Conservation (phyloP, 2,329 filamentous ascomycete genomes). For the Cercospora sp. region DNA sequence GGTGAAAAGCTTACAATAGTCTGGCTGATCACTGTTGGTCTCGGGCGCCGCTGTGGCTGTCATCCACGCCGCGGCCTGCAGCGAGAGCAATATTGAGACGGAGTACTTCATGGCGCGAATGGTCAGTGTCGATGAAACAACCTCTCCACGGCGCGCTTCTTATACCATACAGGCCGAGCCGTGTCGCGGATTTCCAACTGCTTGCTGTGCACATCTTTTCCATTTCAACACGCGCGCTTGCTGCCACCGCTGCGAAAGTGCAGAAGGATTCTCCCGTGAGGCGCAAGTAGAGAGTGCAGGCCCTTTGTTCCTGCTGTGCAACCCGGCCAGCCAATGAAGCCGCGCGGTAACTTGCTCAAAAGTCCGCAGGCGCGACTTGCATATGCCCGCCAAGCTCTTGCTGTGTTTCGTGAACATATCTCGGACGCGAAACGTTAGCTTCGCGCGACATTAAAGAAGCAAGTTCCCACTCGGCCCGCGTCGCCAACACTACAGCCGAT, state of each 20-base stretch:
- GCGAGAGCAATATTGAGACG: background rate
- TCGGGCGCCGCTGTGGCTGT: background rate
- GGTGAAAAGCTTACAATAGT: background rate
- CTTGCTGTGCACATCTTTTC: background rate
- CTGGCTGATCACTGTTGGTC: background rate
- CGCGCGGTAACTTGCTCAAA: slow-evolving; percentile 15
- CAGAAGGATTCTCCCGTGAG: too few species aligned
- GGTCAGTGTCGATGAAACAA: background rate
- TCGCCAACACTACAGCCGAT: background rate
- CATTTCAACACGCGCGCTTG: background rate
- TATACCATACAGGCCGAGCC: background rate
- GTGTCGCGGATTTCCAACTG: background rate
- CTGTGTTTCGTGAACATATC: background rate
- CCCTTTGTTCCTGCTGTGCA: background rate
- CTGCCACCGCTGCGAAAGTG: too few species aligned
- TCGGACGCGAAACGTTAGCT: background rate
- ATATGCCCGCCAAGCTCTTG: slow-evolving; percentile 12
- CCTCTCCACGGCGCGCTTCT: background rate
- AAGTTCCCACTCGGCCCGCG: background rate
- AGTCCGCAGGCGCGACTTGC: background rate
- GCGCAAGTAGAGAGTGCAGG: too few species aligned
- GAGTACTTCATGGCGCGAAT: background rate
- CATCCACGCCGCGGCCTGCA: background rate
- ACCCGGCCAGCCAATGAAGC: background rate
- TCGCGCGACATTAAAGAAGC: background rate